Percentiles rank a stretch among this genome's conserved stretches.
These are phyloP conservation scores for Lathyrus tuberosus DNA, from an alignment of 306 rosid species.

Conservation along the genomic window DNA sequence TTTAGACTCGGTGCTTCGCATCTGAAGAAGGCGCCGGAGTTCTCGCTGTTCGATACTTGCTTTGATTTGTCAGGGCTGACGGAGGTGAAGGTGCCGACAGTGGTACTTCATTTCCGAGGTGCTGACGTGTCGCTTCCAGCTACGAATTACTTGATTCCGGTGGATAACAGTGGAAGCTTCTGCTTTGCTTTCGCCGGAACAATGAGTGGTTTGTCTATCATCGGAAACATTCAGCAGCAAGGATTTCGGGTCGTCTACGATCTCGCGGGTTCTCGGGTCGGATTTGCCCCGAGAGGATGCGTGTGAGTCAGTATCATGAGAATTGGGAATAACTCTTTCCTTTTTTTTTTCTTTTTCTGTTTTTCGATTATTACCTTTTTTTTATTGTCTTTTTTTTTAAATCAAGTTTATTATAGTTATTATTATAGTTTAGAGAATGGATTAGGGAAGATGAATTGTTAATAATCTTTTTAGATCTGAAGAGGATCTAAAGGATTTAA, in stretches of 20 bases:
- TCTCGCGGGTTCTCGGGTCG: constrained; percentile 75
- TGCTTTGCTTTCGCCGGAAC: constrained; percentile 98
- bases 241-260: constrained; percentile 88
- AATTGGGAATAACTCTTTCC: constrained; percentile 40
- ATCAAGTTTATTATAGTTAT: not conserved
- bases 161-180: constrained; percentile 75
- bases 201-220: constrained; percentile 75
- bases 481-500: constrained; percentile 13
- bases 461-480: constrained; percentile 9
- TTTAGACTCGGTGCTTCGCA: constrained; percentile 61
- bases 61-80: constrained; percentile 74
- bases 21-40: constrained; percentile 72
- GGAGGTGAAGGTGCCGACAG: constrained; percentile 86
- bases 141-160: constrained; percentile 80
- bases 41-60: constrained; percentile 89
- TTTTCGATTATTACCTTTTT: constrained; percentile 25
- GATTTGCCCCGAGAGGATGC: constrained; percentile 86
- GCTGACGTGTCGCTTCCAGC: constrained; percentile 85
- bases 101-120: constrained; percentile 78
- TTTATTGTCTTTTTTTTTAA: too few relatives aligned
- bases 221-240: constrained; percentile 96
- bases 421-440: constrained; percentile 24
- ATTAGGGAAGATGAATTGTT: constrained; percentile 12
- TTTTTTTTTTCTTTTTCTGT: not conserved
- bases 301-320: constrained; percentile 34